Base-by-base conservation (phyloP, 495 filamentous ascomycete genomes). In the Cryomyces minteri region DNA sequence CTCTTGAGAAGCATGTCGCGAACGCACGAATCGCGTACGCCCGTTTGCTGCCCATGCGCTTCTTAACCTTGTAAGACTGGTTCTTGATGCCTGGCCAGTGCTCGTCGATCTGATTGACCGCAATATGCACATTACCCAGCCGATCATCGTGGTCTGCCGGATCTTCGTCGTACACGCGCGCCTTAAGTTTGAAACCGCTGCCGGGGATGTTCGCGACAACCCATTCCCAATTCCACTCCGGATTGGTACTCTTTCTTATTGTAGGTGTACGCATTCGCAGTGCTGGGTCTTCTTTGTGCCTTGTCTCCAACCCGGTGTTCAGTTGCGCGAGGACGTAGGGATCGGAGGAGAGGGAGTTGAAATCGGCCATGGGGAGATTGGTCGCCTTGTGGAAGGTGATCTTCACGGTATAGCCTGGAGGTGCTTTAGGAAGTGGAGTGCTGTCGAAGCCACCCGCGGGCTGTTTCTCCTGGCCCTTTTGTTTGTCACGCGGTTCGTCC, bases 111-210 rank as follows among this genome's bases (percentile, higher is more conserved):
- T 58, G 54, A 14, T 64, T 58, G 0, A 80, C 73, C 3, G 70
- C 55, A 38, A 94, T 67, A 33, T 82, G 80, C 4, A 79, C 79
- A 57, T 90, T 87, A 4, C 88, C 88, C 5, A 96, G 69, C 34
- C 79, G 72, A 59, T 96, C 88, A 52, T 96, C 81, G 52, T 84
- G 81, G 56, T 94, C 83, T 0, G 79, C 72, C 32, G 76, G 74
- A 58, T 96, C 88, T 55, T 96, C 88, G 54, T 96, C 88, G 58
- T 82, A 84, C 14, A 96, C 63, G 33, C 80, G 67, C 38, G 79
- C 79, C 56, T 93, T 94, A 40, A 96, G 64, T 46, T 64, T 67
- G 57, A 90, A 88, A 1, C 88, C 88, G 1, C 71, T 73, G 0
- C 74, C 63, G 0, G 88, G 85, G 0, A 96, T 70, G 52, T 93